Evolutionary conservation across 345 rosid species (phyloP).

Genomic region (Excoecaria cochinchinensis): DNA sequence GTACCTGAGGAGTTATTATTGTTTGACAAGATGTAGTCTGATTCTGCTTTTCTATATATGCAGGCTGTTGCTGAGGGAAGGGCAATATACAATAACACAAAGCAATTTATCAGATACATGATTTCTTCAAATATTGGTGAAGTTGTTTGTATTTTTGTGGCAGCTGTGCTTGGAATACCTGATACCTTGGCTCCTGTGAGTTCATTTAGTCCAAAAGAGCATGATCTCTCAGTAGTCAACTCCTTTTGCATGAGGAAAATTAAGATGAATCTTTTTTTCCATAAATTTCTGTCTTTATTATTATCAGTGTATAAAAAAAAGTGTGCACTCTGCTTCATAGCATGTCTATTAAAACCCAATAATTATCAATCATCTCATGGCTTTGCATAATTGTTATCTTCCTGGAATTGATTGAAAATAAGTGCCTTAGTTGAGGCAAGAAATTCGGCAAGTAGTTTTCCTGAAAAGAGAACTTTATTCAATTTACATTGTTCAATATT

Average conservation of each 20-base stretch:
- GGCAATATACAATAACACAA: slow-evolving; percentile 96
- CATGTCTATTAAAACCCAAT: not conserved
- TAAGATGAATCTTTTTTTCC: no score
- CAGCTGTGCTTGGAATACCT: slow-evolving; percentile 97
- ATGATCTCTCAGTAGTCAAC: not conserved
- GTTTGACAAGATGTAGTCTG: not conserved
- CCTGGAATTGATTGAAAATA: not conserved
- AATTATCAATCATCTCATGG: not conserved
- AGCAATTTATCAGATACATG: slow-evolving; percentile 99
- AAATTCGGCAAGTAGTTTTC: not conserved
- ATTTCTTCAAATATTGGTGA: slow-evolving; percentile 99
- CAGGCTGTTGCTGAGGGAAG: slow-evolving; percentile 99
- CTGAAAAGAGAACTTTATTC: not conserved
- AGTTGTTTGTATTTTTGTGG: slow-evolving; percentile 99
- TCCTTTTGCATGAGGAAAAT: not conserved
- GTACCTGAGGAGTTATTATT: not conserved
- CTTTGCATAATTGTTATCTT: slow-evolving; percentile 6
- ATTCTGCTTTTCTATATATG: slow-evolving; percentile 9
- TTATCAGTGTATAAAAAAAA: not conserved
- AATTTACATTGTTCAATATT: slow-evolving; percentile 2
- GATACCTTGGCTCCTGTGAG: slow-evolving; percentile 99
- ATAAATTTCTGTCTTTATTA: slow-evolving; percentile 3
- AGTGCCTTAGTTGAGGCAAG: not conserved
- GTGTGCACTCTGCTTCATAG: not conserved
- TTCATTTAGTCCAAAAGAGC: slow-evolving; percentile 27